Conservation (phyloP, 164 flowering plant species). For the Aristolochia fimbriata region DNA sequence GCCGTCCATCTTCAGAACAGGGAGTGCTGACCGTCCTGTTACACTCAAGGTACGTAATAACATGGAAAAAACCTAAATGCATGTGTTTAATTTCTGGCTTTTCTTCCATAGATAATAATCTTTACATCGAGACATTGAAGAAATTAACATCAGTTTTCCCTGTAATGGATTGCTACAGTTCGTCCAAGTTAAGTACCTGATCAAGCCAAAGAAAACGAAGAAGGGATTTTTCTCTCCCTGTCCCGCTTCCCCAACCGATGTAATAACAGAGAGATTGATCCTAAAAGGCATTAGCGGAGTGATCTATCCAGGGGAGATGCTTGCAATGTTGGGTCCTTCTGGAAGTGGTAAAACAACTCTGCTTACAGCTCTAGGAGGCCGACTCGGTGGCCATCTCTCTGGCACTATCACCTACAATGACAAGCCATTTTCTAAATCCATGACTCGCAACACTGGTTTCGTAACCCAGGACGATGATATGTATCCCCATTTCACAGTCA, state of each 20-base stretch:
- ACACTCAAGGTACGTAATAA: constrained; percentile 3
- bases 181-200: background rate
- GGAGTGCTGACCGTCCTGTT: background rate
- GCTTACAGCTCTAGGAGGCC: constrained; percentile 54
- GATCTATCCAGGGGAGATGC: constrained; percentile 55
- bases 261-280: constrained; percentile 24
- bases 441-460: constrained; percentile 54
- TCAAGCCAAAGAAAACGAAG: background rate
- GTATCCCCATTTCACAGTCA: constrained; percentile 51
- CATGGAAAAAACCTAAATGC: no score
- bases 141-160: no score
- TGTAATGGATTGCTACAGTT: background rate
- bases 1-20: background rate
- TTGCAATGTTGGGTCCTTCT: constrained; percentile 80
- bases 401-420: constrained; percentile 60
- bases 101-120: no score
- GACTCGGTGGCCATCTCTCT: constrained; percentile 26
- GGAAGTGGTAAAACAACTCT: constrained; percentile 82
- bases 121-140: no score
- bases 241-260: background rate
- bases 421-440: constrained; percentile 33
- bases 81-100: background rate
- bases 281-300: constrained; percentile 48
- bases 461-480: constrained; percentile 65
- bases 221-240: background rate